Conservation (phyloP, 768 basidiomycete genomes). For the Calocybe gangraenosa region DNA sequence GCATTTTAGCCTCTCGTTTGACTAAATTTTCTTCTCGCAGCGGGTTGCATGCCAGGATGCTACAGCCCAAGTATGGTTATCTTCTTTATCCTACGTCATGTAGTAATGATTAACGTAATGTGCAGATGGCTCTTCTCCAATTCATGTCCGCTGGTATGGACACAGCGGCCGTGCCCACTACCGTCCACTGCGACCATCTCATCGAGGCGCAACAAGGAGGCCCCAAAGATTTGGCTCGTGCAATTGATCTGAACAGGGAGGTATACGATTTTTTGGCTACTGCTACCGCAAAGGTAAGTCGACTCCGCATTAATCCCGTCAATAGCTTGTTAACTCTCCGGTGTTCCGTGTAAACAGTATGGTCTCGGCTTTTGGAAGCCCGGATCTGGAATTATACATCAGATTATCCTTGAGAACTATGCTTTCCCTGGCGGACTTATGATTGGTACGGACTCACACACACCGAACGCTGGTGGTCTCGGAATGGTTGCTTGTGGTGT, state of each 20-base stretch:
- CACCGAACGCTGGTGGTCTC: conserved; percentile 98
- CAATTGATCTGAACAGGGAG: conserved; percentile 93
- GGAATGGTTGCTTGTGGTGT: conserved; percentile 99
- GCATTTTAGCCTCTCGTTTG: conserved; percentile 4
- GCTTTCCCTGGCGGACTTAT: conserved; percentile 99
- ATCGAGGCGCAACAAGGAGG: conserved; percentile 97
- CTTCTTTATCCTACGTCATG: conserved; percentile 16
- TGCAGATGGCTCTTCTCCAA: conserved; percentile 96
- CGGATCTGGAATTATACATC: conserved; percentile 98
- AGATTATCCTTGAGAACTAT: conserved; percentile 99
- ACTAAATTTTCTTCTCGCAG: conserved; percentile 30
- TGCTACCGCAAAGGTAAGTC: conserved; percentile 80
- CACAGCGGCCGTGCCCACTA: conserved; percentile 95
- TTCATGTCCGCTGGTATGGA: conserved; percentile 99
- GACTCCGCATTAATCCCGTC: background rate
- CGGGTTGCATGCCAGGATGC: conserved; percentile 91
- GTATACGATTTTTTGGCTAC: conserved; percentile 99
- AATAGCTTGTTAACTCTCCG: background rate
- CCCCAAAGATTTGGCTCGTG: conserved; percentile 88
- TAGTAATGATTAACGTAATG: conserved; percentile 26
- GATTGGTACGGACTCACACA: conserved; percentile 99
- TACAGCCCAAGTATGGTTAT: conserved; percentile 64
- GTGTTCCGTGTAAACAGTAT: conserved; percentile 48
- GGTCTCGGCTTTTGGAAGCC: conserved; percentile 99
- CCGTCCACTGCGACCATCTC: conserved; percentile 98